Evolutionary conservation across 345 rosid genomes (phyloP), one percentile per base, ranked within the genome.

Genomic region (Chamaenerion angustifolium): DNA sequence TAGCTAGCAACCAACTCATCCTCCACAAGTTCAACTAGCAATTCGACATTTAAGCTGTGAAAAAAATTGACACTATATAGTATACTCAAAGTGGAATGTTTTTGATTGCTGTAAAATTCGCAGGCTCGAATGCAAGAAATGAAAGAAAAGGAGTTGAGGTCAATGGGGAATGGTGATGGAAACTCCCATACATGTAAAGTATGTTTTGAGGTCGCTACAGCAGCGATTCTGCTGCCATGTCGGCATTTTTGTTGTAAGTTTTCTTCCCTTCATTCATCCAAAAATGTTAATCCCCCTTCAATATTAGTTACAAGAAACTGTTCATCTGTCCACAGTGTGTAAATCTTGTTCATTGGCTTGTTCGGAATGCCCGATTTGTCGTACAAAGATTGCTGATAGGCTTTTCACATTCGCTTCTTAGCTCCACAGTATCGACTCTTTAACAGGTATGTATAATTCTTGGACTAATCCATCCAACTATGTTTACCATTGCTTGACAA

Each of bases 121-220:
- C 79, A 93, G 99, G 97, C 95, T 3, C 62, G 88, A 37, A 93
- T 93, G 95, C 95, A 82, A 76, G 99, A 93, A 62, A 93, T 88
- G 95, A 93, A 88, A 69, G 97, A 93, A 70, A 93, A 81, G 60
- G 99, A 93, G 62, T 71, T 79, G 58, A 82, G 73, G 71, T 68
- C 71, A 46, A 56, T 54, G 17, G 85, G 80, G 18, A 78, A 82
- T 59, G 94, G 84, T 51, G 99, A 88, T 68, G 74, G 72, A 58
- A 93, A 85, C 68, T 87, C 96, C 43, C 95, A 84, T 43, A 74
- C 80, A 64, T 92, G 98, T 77, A 92, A 92, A 87, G 88, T 87
- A 41, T 87, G 98, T 71, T 92, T 87, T 45, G 98, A 92, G 59
- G 82, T 95, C 49, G 69, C 88, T 51, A 92, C 98, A 0, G 96